Base-by-base conservation (phyloP, 1,284 basidiomycete species). In the Gymnopus androsaceus region DNA sequence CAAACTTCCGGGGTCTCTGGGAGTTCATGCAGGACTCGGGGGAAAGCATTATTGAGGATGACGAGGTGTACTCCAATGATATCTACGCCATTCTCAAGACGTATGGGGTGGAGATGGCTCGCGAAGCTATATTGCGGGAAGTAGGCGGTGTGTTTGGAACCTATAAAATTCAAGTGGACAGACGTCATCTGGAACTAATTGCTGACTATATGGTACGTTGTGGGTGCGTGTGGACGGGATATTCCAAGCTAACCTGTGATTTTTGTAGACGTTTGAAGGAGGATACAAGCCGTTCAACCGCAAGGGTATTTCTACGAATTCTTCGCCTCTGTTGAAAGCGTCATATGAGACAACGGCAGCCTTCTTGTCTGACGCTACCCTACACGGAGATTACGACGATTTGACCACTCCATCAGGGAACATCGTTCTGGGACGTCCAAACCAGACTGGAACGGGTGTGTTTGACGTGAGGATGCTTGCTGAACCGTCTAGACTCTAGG, bases 281-380 rank as follows among this genome's bases (percentile, higher is more conserved):
- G 94, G 92, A 23, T 99, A 96, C 79, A 93, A 92, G 71, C 95
- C 97, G 1, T 99, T 99, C 78, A 99, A 98, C 73, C 88, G 97
- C 51, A 94, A 90, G 58, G 97, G 97, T 61, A 90, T 99, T 58
- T 88, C 92, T 19, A 87, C 89, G 55, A 93, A 94, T 70, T 87
- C 93, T 7, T 97, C 95, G 25, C 94, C 96, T 3, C 80, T 99
- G 46, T 84, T 98, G 59, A 99, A 99, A 75, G 96, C 97, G 2
- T 95, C 93, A 5, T 99, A 92, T 73, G 97, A 99, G 76, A 98
- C 95, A 9, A 99, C 97, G 0, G 93, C 92, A n/a, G 82, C 88
- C 1, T 98, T 99, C 81, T 74, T 99, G 63, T 93, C 94, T 9
- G 95, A 98, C 60, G 95, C 96, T 14, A 94, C 95, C 0, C 75